A percentile compares a stretch with the other conserved stretches of the same genome.
Evolutionary conservation across 176 grass and related monocot species (phyloP).

Genomic region (Thinopyrum elongatum): DNA sequence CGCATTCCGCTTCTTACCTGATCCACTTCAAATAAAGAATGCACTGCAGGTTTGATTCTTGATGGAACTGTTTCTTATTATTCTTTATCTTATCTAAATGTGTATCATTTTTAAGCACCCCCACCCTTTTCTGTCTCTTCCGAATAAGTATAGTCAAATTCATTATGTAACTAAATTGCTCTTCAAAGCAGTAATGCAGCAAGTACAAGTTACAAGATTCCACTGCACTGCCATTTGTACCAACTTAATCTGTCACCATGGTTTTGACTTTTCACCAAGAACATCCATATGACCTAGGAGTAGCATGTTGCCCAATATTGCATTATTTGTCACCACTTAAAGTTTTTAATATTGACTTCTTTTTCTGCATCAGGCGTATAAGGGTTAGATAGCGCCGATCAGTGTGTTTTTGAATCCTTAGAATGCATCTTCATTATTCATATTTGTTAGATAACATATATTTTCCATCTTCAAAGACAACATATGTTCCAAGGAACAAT

Average conservation of each 20-base stretch:
- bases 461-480: neutral
- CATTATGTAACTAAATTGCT: neutral
- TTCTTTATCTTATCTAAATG: slow-evolving; percentile 22
- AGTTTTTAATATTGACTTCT: neutral
- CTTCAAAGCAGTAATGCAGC: neutral
- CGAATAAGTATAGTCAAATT: neutral
- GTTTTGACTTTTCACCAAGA: neutral
- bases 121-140: neutral
- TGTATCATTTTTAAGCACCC: slow-evolving; percentile 1
- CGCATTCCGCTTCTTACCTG: slow-evolving; percentile 88
- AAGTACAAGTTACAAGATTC: neutral
- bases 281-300: neutral
- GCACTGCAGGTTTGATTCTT: slow-evolving; percentile 61
- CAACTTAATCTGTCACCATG: neutral
- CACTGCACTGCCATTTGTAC: neutral
- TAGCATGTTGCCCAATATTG: neutral
- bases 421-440: neutral
- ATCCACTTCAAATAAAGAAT: slow-evolving; percentile 97
- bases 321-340: neutral
- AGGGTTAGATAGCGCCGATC: neutral
- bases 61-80: slow-evolving; percentile 9
- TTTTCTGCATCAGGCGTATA: neutral
- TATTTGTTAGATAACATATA: neutral
- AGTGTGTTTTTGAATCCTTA: neutral
- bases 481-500: no score